These are phyloP conservation scores for Fusarium sp. DNA, from an alignment of 2,329 filamentous ascomycete genomes.

Conservation along the genomic window DNA sequence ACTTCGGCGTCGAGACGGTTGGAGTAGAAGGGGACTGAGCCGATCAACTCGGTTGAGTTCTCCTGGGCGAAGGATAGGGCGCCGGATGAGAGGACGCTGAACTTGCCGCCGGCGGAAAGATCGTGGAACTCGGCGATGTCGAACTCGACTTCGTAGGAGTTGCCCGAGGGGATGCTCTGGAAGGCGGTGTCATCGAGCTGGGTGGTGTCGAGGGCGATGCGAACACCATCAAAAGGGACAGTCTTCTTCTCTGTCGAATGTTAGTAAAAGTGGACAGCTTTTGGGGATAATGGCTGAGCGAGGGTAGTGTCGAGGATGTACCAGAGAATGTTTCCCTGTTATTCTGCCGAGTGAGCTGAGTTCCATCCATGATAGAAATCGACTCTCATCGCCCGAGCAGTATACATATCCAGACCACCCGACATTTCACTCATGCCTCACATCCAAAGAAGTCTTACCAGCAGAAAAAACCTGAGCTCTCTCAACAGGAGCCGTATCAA, in stretches of 20 bases:
- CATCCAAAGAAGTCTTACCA: constrained; percentile 46
- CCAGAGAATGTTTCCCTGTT: too few species aligned
- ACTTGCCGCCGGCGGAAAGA: constrained; percentile 62
- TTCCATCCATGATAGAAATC: too few species aligned
- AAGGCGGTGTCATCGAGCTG: constrained; percentile 62
- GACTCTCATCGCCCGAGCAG: too few species aligned
- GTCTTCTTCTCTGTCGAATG: constrained; percentile 49
- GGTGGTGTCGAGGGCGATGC: constrained; percentile 59
- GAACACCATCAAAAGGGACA: constrained; percentile 65
- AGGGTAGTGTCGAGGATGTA: background rate
- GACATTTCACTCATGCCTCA: background rate
- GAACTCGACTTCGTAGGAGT: constrained; percentile 65
- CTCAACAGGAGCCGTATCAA: constrained; percentile 64
- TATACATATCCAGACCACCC: too few species aligned
- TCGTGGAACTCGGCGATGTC: constrained; percentile 68
- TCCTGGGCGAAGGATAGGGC: constrained; percentile 66
- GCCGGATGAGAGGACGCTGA: constrained; percentile 67
- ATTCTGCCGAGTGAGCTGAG: too few species aligned
- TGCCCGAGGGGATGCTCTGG: constrained; percentile 59
- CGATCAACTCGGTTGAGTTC: constrained; percentile 64
- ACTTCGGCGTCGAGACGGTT: constrained; percentile 69
- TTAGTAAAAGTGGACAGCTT: background rate
- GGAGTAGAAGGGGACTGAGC: constrained; percentile 67
- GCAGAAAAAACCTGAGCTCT: constrained; percentile 63
- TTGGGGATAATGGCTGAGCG: background rate